Evolutionary conservation across 371 early-diverging fungal species (phyloP).

Genomic region (Mucor mucedo): DNA sequence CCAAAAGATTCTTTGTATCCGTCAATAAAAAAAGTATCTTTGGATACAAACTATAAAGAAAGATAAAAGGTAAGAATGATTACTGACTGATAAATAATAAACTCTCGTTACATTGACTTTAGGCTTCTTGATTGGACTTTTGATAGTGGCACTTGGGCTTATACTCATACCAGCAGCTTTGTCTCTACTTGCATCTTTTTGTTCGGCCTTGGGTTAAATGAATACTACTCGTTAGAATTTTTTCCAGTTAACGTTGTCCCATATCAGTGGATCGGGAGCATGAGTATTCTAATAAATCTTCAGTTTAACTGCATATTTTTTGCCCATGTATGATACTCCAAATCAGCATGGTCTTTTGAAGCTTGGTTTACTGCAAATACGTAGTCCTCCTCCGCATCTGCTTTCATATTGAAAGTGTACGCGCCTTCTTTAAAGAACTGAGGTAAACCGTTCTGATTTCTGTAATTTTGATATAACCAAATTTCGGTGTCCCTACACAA

Average conservation of each 20-base stretch:
- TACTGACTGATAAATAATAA: no score
- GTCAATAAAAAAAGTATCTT: no score
- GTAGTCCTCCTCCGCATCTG: constrained; percentile 21
- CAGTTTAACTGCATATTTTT: constrained; percentile 22
- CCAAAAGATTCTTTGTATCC: no score
- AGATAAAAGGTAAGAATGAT: no score
- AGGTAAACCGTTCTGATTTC: constrained; percentile 19
- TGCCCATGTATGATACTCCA: constrained; percentile 20
- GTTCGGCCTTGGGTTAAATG: constrained; percentile 1
- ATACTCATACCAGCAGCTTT: no score
- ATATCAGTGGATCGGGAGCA: no score
- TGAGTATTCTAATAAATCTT: no score
- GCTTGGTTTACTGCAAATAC: constrained; percentile 22
- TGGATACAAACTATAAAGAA: no score
- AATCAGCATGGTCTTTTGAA: constrained; percentile 19
- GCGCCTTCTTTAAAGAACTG: constrained; percentile 22
- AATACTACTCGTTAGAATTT: no score
- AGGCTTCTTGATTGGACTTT: no score
- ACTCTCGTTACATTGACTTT: no score
- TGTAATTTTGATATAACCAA: constrained; percentile 20
- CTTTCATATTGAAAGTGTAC: constrained; percentile 19
- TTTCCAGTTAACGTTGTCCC: constrained; percentile 17
- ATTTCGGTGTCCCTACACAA: constrained; percentile 19
- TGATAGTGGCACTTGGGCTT: no score
- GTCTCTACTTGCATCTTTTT: constrained; percentile 20